Percentiles rank a stretch among this genome's conserved stretches.
Conservation (phyloP, 148 eudicot species). For the Rhododendron griersonianum region DNA sequence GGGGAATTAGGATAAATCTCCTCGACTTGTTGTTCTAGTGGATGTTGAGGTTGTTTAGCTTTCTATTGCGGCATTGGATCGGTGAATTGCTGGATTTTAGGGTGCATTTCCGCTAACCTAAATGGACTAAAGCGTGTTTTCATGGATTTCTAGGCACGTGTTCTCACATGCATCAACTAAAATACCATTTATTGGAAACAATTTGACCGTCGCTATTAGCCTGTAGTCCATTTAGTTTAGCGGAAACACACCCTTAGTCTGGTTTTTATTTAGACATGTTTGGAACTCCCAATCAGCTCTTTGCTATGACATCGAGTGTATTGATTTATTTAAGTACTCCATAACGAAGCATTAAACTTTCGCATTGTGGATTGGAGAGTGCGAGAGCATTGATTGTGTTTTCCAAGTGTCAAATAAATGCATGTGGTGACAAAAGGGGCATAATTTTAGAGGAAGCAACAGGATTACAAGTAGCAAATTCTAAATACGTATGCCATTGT, state of each 20-base stretch:
- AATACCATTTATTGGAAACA: background rate
- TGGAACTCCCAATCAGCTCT: background rate
- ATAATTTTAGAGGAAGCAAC: background rate
- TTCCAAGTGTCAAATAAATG: background rate
- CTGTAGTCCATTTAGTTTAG: background rate
- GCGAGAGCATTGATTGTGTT: background rate
- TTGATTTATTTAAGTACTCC: background rate
- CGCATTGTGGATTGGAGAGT: background rate
- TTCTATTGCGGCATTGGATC: background rate
- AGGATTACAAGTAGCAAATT: background rate
- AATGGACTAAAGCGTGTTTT: background rate
- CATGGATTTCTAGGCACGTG: background rate
- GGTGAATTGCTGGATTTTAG: background rate
- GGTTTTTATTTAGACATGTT: background rate
- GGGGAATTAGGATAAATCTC: background rate
- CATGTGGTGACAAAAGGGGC: background rate
- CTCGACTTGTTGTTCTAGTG: background rate
- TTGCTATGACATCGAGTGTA: background rate
- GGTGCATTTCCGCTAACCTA: background rate
- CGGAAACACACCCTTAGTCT: background rate
- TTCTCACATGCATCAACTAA: background rate
- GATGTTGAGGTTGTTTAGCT: background rate
- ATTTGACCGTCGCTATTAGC: background rate
- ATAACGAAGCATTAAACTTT: background rate
- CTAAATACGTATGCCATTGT: background rate